phyloP scores from a whole-genome alignment of 2,329 filamentous ascomycete species.

The Thyridium curvatum region DNA sequence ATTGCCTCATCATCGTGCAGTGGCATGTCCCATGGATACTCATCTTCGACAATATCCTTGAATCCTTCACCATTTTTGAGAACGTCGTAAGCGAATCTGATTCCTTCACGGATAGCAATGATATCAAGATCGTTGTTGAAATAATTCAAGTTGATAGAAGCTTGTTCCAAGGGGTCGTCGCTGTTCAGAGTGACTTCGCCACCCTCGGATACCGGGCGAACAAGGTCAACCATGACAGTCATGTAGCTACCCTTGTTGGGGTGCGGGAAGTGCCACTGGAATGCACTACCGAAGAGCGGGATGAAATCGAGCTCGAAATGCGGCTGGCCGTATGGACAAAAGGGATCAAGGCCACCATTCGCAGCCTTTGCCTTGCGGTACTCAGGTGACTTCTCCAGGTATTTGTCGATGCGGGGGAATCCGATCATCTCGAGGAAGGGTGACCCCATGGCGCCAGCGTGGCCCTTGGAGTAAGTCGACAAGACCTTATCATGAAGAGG shows the following conservation, averaged over 20 bases:
- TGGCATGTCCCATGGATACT: slow-evolving; percentile 58
- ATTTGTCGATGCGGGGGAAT: slow-evolving; percentile 51
- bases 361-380: slow-evolving; percentile 36
- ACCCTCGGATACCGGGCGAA: slow-evolving; percentile 30
- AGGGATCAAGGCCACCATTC: slow-evolving; percentile 43
- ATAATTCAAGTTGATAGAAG: slow-evolving; percentile 56
- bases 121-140: slow-evolving; percentile 49
- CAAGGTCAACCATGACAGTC: slow-evolving; percentile 47
- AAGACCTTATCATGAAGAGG: slow-evolving; percentile 24
- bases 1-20: slow-evolving; percentile 48
- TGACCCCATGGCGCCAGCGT: slow-evolving; percentile 16
- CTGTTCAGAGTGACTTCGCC: slow-evolving; percentile 53
- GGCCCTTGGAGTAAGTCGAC: slow-evolving; percentile 30
- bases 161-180: slow-evolving; percentile 48
- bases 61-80: slow-evolving; percentile 50
- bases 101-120: slow-evolving; percentile 52
- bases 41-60: slow-evolving; percentile 42
- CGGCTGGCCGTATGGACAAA: slow-evolving; percentile 49
- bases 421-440: slow-evolving; percentile 44
- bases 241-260: slow-evolving; percentile 40
- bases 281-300: slow-evolving; percentile 44
- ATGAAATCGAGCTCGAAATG: slow-evolving; percentile 60
- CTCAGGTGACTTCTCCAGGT: slow-evolving; percentile 37
- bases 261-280: slow-evolving; percentile 39
- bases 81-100: slow-evolving; percentile 51